Percentiles rank a stretch among this genome's conserved stretches.
Conservation (phyloP, 129 eudicot species). For the Helichrysum umbraculigerum region DNA sequence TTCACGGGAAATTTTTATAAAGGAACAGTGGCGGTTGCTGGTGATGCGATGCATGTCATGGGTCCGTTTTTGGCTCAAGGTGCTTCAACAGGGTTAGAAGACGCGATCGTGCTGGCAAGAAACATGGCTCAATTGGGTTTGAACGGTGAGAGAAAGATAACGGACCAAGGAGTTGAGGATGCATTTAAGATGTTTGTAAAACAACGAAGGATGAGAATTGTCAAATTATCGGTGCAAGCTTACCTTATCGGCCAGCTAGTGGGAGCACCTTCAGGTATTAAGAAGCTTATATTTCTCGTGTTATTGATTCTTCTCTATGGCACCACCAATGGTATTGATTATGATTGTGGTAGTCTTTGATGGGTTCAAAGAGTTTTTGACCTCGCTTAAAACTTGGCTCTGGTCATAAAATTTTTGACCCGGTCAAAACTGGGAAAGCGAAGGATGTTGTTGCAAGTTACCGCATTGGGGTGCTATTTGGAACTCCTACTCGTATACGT, state of each 20-base stretch:
- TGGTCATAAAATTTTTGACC: neutral
- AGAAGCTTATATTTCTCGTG: conserved; percentile 30
- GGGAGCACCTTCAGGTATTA: conserved; percentile 30
- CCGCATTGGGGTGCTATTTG: conserved; percentile 34
- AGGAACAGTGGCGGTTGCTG: conserved; percentile 57
- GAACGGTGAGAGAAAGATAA: conserved; percentile 5
- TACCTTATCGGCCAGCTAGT: conserved; percentile 45
- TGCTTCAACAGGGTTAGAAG: conserved; percentile 70
- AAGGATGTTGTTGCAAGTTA: conserved; percentile 33
- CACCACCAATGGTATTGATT: conserved; percentile 28
- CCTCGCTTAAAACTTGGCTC: conserved; percentile 38
- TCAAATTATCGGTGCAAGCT: conserved; percentile 48
- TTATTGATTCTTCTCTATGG: conserved; percentile 41
- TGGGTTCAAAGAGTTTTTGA: neutral
- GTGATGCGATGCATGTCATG: conserved; percentile 81
- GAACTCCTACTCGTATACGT: conserved; percentile 17
- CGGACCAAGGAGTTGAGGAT: conserved; percentile 20
- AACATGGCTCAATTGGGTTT: conserved; percentile 40
- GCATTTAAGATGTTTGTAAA: conserved; percentile 45
- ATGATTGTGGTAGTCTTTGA: conserved; percentile 70
- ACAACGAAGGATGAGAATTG: conserved; percentile 47
- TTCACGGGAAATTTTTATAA: conserved; percentile 42
- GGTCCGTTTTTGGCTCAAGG: conserved; percentile 79
- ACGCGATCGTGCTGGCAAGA: conserved; percentile 61
- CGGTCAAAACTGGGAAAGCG: neutral